Conservation (phyloP, 345 rosid species). For the Geranium brycei region DNA sequence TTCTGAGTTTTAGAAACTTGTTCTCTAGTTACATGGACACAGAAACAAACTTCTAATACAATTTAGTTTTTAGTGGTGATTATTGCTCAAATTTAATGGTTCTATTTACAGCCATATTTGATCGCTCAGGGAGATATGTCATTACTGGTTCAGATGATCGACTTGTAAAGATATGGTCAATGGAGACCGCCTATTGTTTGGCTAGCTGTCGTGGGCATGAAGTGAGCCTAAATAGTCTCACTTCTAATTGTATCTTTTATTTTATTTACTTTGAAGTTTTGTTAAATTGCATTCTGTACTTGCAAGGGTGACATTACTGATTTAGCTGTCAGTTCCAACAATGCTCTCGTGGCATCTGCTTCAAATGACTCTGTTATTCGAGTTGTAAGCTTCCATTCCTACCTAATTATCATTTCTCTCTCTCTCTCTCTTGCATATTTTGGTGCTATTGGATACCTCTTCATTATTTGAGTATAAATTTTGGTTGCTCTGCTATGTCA, state of each 20-base stretch:
- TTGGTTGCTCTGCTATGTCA: slow-evolving; percentile 27
- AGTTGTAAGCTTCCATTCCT: slow-evolving; percentile 51
- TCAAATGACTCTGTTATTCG: slow-evolving; percentile 95
- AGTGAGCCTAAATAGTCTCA: slow-evolving; percentile 38
- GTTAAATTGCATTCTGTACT: slow-evolving; percentile 13
- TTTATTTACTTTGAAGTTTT: neutral
- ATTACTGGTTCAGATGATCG: slow-evolving; percentile 98
- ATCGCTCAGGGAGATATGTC: slow-evolving; percentile 89
- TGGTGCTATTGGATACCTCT: neutral
- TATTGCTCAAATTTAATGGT: slow-evolving; percentile 4
- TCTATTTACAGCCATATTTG: slow-evolving; percentile 69
- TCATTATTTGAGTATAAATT: slow-evolving; percentile 6
- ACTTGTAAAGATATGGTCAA: slow-evolving; percentile 97
- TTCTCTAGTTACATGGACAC: no score
- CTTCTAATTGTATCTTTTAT: slow-evolving; percentile 7
- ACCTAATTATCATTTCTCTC: slow-evolving; percentile 1
- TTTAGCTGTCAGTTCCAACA: slow-evolving; percentile 96
- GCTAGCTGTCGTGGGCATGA: slow-evolving; percentile 99
- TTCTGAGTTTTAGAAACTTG: no score
- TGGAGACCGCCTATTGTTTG: slow-evolving; percentile 99
- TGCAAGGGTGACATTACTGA: slow-evolving; percentile 95
- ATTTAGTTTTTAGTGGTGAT: neutral
- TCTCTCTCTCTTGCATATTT: no score
- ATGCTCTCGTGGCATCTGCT: slow-evolving; percentile 80
- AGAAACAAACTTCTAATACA: neutral